Conservation (phyloP, 108 stramenopile genomes). For the Mediolabrus comicus region DNA sequence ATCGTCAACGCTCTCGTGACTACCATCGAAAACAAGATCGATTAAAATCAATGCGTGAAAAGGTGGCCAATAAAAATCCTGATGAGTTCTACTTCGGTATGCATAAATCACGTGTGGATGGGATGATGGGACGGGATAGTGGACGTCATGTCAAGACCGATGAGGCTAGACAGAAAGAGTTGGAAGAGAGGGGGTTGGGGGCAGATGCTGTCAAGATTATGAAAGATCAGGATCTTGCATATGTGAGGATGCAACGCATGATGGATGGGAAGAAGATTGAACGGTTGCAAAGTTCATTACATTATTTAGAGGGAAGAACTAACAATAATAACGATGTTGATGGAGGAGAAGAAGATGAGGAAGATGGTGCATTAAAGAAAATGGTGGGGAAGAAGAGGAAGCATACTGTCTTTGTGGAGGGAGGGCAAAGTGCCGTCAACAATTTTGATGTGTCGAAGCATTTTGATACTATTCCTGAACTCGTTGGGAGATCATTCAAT, state of each 20-base stretch:
- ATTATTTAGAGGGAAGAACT: slow-evolving; percentile 62
- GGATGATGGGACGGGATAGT: slow-evolving; percentile 40
- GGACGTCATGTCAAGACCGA: slow-evolving; percentile 54
- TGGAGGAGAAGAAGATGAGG: slow-evolving; percentile 14
- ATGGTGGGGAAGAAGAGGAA: slow-evolving; percentile 44
- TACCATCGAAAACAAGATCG: slow-evolving; percentile 85
- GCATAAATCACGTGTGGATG: slow-evolving; percentile 76
- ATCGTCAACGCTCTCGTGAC: slow-evolving; percentile 90
- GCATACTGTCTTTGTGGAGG: slow-evolving; percentile 83
- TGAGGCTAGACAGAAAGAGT: slow-evolving; percentile 49
- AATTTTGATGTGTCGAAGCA: slow-evolving; percentile 86
- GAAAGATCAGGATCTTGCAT: slow-evolving; percentile 97
- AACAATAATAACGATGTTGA: not conserved
- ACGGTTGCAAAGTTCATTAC: slow-evolving; percentile 73
- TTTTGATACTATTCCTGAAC: slow-evolving; percentile 88
- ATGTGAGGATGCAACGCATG: slow-evolving; percentile 79
- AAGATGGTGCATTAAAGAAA: not conserved
- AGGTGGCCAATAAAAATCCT: slow-evolving; percentile 91
- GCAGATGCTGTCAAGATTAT: slow-evolving; percentile 77
- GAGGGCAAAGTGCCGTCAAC: slow-evolving; percentile 44
- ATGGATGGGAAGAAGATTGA: slow-evolving; percentile 82
- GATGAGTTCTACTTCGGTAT: slow-evolving; percentile 99
- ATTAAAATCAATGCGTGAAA: slow-evolving; percentile 68
- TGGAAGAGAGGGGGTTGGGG: slow-evolving; percentile 45
- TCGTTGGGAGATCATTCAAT: slow-evolving; percentile 85